Conservation (phyloP, 1,139 yeast genomes). For the Geotrichum restrictum region DNA sequence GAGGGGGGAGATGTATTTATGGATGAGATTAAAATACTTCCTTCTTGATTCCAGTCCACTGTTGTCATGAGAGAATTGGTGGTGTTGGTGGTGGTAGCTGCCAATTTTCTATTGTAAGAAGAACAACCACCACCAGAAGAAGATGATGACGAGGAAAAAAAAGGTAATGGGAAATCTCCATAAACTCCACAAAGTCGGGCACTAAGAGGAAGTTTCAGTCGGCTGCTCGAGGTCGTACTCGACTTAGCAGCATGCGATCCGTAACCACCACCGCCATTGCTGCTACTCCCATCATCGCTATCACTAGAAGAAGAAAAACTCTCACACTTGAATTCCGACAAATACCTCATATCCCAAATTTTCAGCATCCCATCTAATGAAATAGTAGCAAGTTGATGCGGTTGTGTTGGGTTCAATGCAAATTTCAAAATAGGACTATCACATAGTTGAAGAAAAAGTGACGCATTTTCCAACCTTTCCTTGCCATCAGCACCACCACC, state of each 20-base stretch:
- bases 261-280: too few relatives aligned
- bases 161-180: background rate
- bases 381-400: constrained; percentile 3
- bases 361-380: background rate
- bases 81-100: too few relatives aligned
- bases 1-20: background rate
- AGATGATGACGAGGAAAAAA: background rate
- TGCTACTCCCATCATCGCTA: too few relatives aligned
- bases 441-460: background rate
- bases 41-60: constrained; percentile 5
- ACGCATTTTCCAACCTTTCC: background rate
- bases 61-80: constrained; percentile 1
- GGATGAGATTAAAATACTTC: background rate
- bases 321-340: background rate
- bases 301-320: too few relatives aligned
- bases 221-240: too few relatives aligned
- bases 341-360: constrained; percentile 2
- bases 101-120: too few relatives aligned
- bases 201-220: background rate
- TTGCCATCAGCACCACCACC: too few relatives aligned
- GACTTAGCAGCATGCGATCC: too few relatives aligned
- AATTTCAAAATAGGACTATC: background rate
- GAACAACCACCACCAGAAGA: background rate
- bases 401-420: constrained; percentile 1
- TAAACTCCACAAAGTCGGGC: constrained; percentile 2